phyloP scores from a whole-genome alignment of 139 green algal species.

The Chlamydomonas eustigma region DNA sequence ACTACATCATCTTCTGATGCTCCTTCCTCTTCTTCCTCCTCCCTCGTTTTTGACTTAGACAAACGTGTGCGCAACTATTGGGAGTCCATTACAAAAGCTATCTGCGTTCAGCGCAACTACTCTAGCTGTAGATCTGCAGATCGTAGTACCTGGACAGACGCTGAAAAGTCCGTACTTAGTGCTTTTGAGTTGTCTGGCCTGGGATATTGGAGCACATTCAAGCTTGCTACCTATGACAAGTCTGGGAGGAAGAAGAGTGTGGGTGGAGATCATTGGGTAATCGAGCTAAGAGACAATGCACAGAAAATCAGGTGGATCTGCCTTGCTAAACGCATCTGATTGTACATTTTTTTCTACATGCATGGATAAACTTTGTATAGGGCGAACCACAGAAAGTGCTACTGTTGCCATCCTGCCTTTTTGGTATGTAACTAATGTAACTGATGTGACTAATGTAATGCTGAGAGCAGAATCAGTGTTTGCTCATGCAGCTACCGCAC shows the following conservation, averaged over 20 bases:
- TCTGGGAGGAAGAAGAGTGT: background rate
- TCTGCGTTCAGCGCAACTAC: background rate
- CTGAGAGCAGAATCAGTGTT: no score
- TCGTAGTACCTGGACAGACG: background rate
- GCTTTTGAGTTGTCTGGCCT: background rate
- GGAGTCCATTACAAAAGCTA: background rate
- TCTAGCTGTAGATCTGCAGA: background rate
- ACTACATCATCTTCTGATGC: no score
- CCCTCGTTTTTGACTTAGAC: background rate
- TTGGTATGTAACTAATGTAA: no score
- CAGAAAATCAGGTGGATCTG: background rate
- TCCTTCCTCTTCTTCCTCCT: no score
- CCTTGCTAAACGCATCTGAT: background rate
- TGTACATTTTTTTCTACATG: no score
- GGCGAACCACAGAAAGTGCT: no score
- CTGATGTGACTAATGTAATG: no score
- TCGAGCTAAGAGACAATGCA: background rate
- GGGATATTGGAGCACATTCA: conserved; percentile 2
- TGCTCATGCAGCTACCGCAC: no score
- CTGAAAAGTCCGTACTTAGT: background rate
- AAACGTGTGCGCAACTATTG: background rate
- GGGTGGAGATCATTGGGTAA: background rate
- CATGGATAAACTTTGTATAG: no score
- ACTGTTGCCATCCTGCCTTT: no score
- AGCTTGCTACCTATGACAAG: background rate